Evolutionary conservation across 352 stramenopile genomes (phyloP), one percentile per base, ranked within the genome.

Genomic region (Albugo candida): DNA sequence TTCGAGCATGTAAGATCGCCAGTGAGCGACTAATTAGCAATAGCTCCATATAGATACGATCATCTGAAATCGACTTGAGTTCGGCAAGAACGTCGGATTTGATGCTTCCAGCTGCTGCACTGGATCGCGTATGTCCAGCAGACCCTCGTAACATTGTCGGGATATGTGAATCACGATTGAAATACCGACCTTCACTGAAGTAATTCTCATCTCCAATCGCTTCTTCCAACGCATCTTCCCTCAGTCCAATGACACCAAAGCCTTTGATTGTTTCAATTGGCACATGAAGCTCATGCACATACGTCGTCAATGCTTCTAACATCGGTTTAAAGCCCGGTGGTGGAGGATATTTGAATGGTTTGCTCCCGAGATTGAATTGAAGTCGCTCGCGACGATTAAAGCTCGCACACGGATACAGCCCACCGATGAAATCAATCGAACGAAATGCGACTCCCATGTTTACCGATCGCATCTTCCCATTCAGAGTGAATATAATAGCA

Each of bases 401-500:
- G 44, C 74, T 88, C 24, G 80, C 80, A 27, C 80, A 92, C 8
- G 83, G 81, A 42, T 83, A 94, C 35, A 94, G 50, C 12, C 80
- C 80, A 13, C 78, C 64, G 0, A 72, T 69, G 59, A 92, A 89
- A 38, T 92, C 56, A 45, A 92, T 62, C 6, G 72, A 69, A 17
- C 75, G 67, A 50, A 92, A 92, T 21, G 80, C 80, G 13, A 87
- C 61, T 11, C 77, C 80, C 80, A 92, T 91, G 51, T 88, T 87
- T 13, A 65, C 64, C 11, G 72, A 85, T 46, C 66, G 62, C 72
- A 87, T 84, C 48, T 92, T 80, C 8, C 88, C 88, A 55, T 97
- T 96, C 12, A 95, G 63, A 27, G 73, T 87, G 53, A 96, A 97
- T 42, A 91, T 79, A 50, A 95, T 81, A 13, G 74, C 82, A 10